phyloP scores from a whole-genome alignment of 1,284 basidiomycete genomes.

The Takashimella tepidaria region DNA sequence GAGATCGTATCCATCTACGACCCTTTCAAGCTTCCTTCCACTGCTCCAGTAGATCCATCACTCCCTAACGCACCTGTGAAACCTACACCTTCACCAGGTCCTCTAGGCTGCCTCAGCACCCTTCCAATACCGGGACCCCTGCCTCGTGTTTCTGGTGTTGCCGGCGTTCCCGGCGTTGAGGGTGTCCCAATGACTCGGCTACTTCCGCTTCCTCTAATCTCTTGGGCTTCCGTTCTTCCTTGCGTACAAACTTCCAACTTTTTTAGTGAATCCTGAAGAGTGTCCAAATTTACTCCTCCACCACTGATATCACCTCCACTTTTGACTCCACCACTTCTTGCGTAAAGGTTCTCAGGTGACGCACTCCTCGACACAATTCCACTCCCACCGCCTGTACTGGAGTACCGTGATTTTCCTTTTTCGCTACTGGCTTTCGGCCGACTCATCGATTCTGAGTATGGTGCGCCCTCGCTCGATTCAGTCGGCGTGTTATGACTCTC shows the following conservation, averaged over 20 bases:
- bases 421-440: background rate
- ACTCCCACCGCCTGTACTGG: background rate
- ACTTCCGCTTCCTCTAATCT: background rate
- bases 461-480: too few relatives aligned
- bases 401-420: background rate
- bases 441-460: background rate
- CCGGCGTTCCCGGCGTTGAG: background rate
- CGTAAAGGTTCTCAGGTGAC: too few relatives aligned
- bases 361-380: background rate
- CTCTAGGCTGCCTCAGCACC: conserved; percentile 15
- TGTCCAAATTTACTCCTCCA: background rate
- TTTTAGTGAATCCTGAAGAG: background rate
- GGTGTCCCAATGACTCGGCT: background rate
- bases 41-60: too few relatives aligned
- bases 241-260: background rate
- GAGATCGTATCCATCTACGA: too few relatives aligned
- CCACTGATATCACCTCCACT: background rate
- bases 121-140: too few relatives aligned
- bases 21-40: too few relatives aligned
- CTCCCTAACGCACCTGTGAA: background rate
- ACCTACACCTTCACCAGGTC: conserved; percentile 5
- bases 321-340: too few relatives aligned
- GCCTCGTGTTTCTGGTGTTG: background rate
- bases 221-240: background rate
- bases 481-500: too few relatives aligned